Evolutionary conservation across 2,329 filamentous ascomycete species (phyloP), one percentile per base, ranked within the genome.

Genomic region (Hypoxylon sp.): DNA sequence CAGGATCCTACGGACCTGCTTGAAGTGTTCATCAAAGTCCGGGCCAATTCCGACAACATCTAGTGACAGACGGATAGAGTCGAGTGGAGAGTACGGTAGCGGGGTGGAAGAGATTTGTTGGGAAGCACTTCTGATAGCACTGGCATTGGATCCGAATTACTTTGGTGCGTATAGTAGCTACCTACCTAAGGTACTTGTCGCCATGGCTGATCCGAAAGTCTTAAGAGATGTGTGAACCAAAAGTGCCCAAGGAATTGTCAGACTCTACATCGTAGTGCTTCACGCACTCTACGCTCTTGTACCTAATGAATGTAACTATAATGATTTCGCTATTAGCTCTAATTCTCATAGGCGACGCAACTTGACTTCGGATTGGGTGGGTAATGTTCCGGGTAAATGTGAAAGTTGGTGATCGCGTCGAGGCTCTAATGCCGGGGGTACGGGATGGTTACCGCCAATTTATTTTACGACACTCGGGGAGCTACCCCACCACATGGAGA

Each of bases 401-500:
- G 21, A 60, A 19, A 48, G 32, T 30, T 30, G 9, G 19, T 6
- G 34, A 53, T 2, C 17, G 13, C 23, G 28, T 65, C 13, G 23
- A 68, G 50, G 50, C 49, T 62, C 34, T 46, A 41, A 55, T 63
- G 46, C 60, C 65, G 65, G 65, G n/a, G 57, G 56, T 43, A 60
- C 66, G 65, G 65, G 56, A 55, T 50, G 59, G 21, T 50, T 55
- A n/a, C 57, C 57, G 60, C 14, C 34, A 17, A 50, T 62, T 68
- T 53, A 65, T 51, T 50, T 30, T 51, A 57, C 41, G 28, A 30
- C 6, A n/a, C 28, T 30, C 28, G 5, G 28, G 28, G 41, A 53
- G 41, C 30, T 36, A 23, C 49, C 28, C 60, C 56, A 30, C 60
- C 59, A 30, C 13, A 51, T 30, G 6, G 28, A 63, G 57, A 25